Base-by-base conservation (phyloP, 208 protist species). In the Acanthamoeba royreba region DNA sequence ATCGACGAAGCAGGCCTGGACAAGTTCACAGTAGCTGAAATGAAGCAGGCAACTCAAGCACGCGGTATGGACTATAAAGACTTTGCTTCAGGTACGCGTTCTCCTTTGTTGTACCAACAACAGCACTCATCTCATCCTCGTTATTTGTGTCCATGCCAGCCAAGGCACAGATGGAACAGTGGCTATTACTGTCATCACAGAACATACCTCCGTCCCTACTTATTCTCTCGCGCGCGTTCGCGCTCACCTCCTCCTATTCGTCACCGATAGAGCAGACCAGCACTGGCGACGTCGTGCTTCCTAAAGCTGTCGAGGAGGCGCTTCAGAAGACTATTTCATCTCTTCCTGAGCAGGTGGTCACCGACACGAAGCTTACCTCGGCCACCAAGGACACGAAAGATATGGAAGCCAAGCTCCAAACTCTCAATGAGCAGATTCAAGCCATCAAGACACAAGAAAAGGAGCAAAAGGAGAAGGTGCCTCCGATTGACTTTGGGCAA, bases 31-130 rank as follows among this genome's bases (percentile, higher is more conserved):
- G 47, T 46, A 13, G 42, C 13, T 15, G 94, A 95, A 47, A 87
- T 95, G n/a, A 72, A 94, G 47, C 40, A 28, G 47, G 92, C 88
- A 5, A 49, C 43, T 66, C 25, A 46, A 7, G 55, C 69, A 13
- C 63, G 94, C 22, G 94, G 94, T 13, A 94, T 95, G 87, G 47
- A 79, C 5, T 47, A 38, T 8, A 87, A 79, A 7, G 52, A 40
- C 7, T 22, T 93, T 33, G 55, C 88, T 13, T 19, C 66, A 8
- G n/a, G n/a, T n/a, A n/a, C n/a, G n/a, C n/a, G n/a, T n/a, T n/a
- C n/a, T n/a, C n/a, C n/a, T n/a, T n/a, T n/a, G n/a, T n/a, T n/a
- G n/a, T n/a, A n/a, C n/a, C n/a, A n/a, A n/a, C n/a, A n/a, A n/a
- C n/a, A n/a, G n/a, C n/a, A n/a, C n/a, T n/a, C n/a, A n/a, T n/a